Evolutionary conservation across 2,329 filamentous ascomycete species (phyloP).

Genomic region (Scedosporium apiospermum): DNA sequence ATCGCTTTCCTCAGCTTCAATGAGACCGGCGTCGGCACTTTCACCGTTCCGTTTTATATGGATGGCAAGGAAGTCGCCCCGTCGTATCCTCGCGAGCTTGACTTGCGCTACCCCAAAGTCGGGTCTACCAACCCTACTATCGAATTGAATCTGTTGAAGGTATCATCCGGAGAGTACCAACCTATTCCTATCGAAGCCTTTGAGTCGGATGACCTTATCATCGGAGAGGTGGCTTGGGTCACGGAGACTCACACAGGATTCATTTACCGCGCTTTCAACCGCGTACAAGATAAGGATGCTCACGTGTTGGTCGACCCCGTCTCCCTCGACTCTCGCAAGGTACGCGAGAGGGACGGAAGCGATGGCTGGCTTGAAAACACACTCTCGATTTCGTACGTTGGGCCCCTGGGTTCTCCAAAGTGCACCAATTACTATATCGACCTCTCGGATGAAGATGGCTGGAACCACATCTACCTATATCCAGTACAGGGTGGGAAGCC

Average conservation of each 20-base stretch:
- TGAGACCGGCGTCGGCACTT: conserved; percentile 59
- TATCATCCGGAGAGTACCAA: conserved; percentile 34
- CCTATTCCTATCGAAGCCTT: conserved; percentile 47
- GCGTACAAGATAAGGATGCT: conserved; percentile 57
- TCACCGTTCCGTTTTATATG: conserved; percentile 59
- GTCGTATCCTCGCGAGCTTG: conserved; percentile 51
- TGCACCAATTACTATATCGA: conserved; percentile 51
- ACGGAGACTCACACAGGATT: conserved; percentile 51
- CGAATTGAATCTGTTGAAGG: conserved; percentile 45
- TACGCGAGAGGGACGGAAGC: conserved; percentile 47
- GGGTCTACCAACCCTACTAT: conserved; percentile 59
- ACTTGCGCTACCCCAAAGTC: conserved; percentile 60
- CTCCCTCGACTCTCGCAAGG: conserved; percentile 31
- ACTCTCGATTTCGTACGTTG: neutral
- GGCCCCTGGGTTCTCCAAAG: conserved; percentile 4
- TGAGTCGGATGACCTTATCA: conserved; percentile 48
- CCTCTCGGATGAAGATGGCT: conserved; percentile 55
- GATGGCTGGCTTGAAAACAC: conserved; percentile 49
- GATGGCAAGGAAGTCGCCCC: conserved; percentile 45
- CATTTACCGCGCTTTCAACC: conserved; percentile 57
- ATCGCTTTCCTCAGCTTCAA: conserved; percentile 86
- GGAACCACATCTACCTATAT: conserved; percentile 57
- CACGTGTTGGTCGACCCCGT: conserved; percentile 49
- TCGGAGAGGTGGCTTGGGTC: conserved; percentile 61
- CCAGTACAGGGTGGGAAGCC: conserved; percentile 44